Evolutionary conservation across 2,329 filamentous ascomycete genomes (phyloP).

Genomic region (Aurifilum marmelostoma): DNA sequence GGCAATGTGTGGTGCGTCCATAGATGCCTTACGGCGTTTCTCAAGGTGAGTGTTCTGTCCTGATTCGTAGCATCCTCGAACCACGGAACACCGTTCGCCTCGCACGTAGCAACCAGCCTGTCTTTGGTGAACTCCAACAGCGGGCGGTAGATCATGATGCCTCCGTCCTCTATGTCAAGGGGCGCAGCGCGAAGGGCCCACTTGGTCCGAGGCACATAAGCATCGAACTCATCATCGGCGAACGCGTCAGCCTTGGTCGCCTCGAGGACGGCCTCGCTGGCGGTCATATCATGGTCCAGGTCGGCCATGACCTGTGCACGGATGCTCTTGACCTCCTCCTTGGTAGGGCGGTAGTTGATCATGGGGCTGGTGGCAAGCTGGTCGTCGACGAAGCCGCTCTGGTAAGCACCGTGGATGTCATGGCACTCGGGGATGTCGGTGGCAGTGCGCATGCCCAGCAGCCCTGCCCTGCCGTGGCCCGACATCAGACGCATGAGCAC

Average conservation of each 20-base stretch:
- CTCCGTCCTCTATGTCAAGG: constrained; percentile 62
- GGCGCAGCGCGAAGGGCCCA: constrained; percentile 29
- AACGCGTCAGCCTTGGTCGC: constrained; percentile 24
- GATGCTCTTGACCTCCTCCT: constrained; percentile 33
- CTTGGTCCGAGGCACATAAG: constrained; percentile 29
- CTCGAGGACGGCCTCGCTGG: constrained; percentile 19
- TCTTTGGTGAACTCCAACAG: constrained; percentile 73
- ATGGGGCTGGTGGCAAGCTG: constrained; percentile 42
- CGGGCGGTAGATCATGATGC: constrained; percentile 69
- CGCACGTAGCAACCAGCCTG: constrained; percentile 74
- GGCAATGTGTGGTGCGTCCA: constrained; percentile 65
- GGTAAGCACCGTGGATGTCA: constrained; percentile 71
- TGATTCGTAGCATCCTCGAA: constrained; percentile 85
- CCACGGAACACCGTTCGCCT: constrained; percentile 69
- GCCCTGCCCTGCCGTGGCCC: constrained; percentile 69
- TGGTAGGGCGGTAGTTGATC: constrained; percentile 41
- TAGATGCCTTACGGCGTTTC: constrained; percentile 80
- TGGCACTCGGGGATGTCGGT: constrained; percentile 82
- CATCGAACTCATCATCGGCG: constrained; percentile 33
- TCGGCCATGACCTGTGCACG: constrained; percentile 34
- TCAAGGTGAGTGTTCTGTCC: constrained; percentile 73
- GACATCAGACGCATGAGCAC: constrained; percentile 75
- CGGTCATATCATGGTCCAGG: constrained; percentile 33
- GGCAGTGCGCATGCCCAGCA: constrained; percentile 68
- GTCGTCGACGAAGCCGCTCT: constrained; percentile 62